Percentiles rank a stretch among this genome's conserved stretches.
Conservation (phyloP, 2,329 filamentous ascomycete genomes). For the Paecilomyces sp. region DNA sequence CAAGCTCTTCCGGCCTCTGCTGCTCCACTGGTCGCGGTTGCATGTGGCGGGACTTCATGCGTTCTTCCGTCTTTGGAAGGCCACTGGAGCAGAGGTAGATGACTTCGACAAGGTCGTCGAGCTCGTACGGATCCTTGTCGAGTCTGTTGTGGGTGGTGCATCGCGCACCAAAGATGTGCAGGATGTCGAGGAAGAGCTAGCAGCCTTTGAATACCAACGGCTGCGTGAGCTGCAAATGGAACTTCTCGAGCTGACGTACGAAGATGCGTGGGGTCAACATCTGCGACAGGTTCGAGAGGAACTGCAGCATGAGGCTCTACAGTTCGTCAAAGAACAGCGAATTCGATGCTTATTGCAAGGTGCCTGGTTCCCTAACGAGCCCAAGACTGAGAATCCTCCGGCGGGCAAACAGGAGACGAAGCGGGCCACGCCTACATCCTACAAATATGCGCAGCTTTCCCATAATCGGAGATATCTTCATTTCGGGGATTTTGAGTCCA, state of each 20-base stretch:
- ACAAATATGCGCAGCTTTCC: conserved; percentile 81
- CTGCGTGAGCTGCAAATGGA: conserved; percentile 90
- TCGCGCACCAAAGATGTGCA: conserved; percentile 73
- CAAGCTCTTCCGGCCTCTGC: conserved; percentile 73
- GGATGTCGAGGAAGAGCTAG: conserved; percentile 83
- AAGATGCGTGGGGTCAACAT: conserved; percentile 90
- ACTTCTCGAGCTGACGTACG: conserved; percentile 80
- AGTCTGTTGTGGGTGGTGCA: conserved; percentile 80
- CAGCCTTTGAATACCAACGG: conserved; percentile 70
- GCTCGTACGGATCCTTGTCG: conserved; percentile 79
- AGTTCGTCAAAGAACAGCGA: conserved; percentile 96
- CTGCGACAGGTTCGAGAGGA: conserved; percentile 85
- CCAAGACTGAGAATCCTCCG: conserved; percentile 40
- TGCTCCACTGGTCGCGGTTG: conserved; percentile 87
- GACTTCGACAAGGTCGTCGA: conserved; percentile 94
- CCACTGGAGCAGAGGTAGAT: conserved; percentile 71
- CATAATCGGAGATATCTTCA: conserved; percentile 88
- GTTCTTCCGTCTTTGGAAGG: conserved; percentile 90
- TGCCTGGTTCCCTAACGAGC: conserved; percentile 69
- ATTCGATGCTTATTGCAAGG: conserved; percentile 83
- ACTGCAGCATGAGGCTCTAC: conserved; percentile 79
- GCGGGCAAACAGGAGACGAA: conserved; percentile 35
- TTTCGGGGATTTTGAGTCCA: conserved; percentile 73
- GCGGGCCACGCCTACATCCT: conserved; percentile 47
- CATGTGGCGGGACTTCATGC: conserved; percentile 80